These are phyloP conservation scores for Ustilago crameri DNA, from an alignment of 1,284 basidiomycete species.

Conservation along the genomic window DNA sequence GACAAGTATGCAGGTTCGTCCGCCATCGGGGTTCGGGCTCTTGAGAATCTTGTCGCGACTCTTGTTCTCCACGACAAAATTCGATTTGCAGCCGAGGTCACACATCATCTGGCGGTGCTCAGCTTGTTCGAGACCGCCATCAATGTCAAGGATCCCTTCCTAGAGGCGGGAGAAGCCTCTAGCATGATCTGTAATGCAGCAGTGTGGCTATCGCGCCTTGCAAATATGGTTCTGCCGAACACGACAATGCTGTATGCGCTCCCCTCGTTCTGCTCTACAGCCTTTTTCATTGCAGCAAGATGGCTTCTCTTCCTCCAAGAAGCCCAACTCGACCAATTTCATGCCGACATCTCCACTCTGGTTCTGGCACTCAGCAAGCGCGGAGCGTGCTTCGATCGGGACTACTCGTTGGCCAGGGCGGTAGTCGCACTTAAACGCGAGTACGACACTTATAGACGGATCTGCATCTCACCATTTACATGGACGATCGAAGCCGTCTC, in stretches of 20 bases:
- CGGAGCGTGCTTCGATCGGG: conserved; percentile 9
- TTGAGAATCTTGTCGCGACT: conserved; percentile 7
- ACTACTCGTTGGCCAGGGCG: conserved; percentile 19
- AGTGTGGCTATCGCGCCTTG: conserved; percentile 28
- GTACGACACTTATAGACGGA: conserved; percentile 15
- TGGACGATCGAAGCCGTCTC: conserved; percentile 35
- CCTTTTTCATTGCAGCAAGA: conserved; percentile 23
- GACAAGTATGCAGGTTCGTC: neutral
- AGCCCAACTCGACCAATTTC: conserved; percentile 10
- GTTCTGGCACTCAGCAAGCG: conserved; percentile 11
- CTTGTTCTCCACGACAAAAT: conserved; percentile 21
- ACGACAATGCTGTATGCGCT: conserved; percentile 6
- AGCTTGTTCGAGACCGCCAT: conserved; percentile 26
- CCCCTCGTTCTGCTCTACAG: conserved; percentile 23
- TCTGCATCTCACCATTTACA: conserved; percentile 35
- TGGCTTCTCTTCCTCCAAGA: conserved; percentile 28
- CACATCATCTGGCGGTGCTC: conserved; percentile 30
- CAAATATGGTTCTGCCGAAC: conserved; percentile 21
- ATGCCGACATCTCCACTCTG: conserved; percentile 22
- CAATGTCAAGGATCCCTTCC: conserved; percentile 4
- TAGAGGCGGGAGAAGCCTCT: conserved; percentile 6
- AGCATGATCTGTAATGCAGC: conserved; percentile 29
- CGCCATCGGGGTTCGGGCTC: conserved; percentile 1
- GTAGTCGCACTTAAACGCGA: conserved; percentile 27
- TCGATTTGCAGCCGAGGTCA: conserved; percentile 30